These are phyloP conservation scores for Actinidia arguta DNA, from an alignment of 179 eudicot genomes.

Conservation along the genomic window DNA sequence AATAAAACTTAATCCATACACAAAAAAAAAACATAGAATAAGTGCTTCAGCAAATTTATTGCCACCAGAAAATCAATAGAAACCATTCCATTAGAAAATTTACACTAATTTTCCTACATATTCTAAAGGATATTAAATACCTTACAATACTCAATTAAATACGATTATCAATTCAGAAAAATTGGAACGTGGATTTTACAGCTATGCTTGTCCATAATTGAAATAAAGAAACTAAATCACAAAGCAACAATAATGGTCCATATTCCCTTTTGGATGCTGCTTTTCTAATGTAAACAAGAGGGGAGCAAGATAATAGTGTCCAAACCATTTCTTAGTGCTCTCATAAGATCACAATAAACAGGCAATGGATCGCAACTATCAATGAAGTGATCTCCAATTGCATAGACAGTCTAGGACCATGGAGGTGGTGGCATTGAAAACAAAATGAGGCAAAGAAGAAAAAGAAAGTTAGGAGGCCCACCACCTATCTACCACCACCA, in stretches of 20 bases:
- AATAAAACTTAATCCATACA: neutral
- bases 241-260: neutral
- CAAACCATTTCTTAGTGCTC: neutral
- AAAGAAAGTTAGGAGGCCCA: too few species aligned
- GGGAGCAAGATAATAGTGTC: neutral
- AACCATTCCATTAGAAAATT: neutral
- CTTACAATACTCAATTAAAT: too few species aligned
- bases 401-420: neutral
- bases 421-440: neutral
- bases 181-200: too few species aligned
- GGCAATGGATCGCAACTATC: neutral
- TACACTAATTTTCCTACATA: too few species aligned
- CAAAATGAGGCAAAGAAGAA: neutral
- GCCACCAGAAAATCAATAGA: neutral
- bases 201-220: neutral
- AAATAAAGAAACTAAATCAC: neutral
- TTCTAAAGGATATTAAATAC: too few species aligned
- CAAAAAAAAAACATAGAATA: neutral
- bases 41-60: neutral
- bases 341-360: neutral
- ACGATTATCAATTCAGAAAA: too few species aligned
- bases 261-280: neutral
- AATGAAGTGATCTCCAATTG: neutral
- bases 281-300: neutral
- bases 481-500: too few species aligned